Evolutionary conservation across 2,329 filamentous ascomycete species (phyloP).

Genomic region (Diaporthe vaccinii): DNA sequence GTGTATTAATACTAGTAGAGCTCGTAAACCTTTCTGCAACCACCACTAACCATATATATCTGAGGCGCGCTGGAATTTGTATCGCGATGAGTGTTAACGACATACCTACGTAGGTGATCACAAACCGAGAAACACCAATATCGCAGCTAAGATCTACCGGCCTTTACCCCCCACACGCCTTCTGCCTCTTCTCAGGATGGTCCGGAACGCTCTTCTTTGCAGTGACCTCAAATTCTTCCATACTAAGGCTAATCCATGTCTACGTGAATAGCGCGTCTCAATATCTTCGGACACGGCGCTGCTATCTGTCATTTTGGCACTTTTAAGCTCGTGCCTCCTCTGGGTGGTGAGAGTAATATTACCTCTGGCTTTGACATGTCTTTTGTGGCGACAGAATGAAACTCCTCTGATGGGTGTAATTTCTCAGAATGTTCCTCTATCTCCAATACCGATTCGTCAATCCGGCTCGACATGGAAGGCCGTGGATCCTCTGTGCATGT

Average conservation of each 20-base stretch:
- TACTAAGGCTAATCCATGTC: background rate
- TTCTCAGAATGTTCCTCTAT: background rate
- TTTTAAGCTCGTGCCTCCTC: background rate
- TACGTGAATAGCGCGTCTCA: background rate
- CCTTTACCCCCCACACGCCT: background rate
- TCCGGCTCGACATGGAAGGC: background rate
- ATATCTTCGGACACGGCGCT: background rate
- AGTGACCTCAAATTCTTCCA: background rate
- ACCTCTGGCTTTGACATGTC: background rate
- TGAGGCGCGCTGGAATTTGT: too few species aligned
- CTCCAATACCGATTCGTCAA: background rate
- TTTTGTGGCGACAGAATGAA: too few species aligned
- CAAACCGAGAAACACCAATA: background rate
- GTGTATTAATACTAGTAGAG: too few species aligned
- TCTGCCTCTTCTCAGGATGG: background rate
- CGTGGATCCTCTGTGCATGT: background rate
- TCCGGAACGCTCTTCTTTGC: background rate
- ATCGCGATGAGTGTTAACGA: too few species aligned
- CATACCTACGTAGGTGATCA: too few species aligned
- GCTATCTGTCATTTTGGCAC: background rate
- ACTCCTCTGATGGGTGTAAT: too few species aligned
- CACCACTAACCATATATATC: too few species aligned
- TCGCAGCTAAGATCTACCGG: background rate
- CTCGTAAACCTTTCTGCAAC: too few species aligned
- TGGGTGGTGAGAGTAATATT: background rate